phyloP scores from a whole-genome alignment of 768 basidiomycete species.

The Fomitopsis pulvina region DNA sequence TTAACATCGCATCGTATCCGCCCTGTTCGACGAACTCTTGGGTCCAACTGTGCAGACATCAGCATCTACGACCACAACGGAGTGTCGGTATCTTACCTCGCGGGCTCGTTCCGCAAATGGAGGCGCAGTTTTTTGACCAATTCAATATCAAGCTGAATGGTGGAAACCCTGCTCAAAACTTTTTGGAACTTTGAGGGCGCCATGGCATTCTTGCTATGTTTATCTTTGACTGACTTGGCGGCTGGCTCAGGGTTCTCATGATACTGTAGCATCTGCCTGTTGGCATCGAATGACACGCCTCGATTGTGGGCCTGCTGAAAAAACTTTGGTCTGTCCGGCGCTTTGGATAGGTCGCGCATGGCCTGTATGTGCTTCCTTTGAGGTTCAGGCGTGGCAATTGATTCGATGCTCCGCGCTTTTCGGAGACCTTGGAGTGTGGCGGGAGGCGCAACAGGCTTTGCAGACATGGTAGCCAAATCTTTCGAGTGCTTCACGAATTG shows the following conservation, averaged over 20 bases:
- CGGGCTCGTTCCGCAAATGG: conserved; percentile 86
- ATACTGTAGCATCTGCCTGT: conserved; percentile 10
- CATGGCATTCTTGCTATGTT: conserved; percentile 29
- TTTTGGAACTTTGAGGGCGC: conserved; percentile 64
- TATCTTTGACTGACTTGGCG: conserved; percentile 43
- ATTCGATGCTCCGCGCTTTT: conserved; percentile 68
- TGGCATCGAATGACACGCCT: conserved; percentile 55
- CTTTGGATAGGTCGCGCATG: conserved; percentile 7
- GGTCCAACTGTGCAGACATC: conserved; percentile 62
- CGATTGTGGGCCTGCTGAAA: conserved; percentile 25
- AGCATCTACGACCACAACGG: background rate
- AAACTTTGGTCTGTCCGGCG: conserved; percentile 3
- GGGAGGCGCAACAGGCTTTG: conserved; percentile 25
- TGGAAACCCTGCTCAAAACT: conserved; percentile 60
- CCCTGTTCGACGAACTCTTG: conserved; percentile 76
- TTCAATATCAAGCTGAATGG: conserved; percentile 76
- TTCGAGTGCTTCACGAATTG: conserved; percentile 88
- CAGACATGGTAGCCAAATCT: conserved; percentile 41
- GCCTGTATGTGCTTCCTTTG: conserved; percentile 15
- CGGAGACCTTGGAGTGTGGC: conserved; percentile 53
- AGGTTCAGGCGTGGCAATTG: conserved; percentile 48
- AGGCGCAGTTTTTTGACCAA: conserved; percentile 82
- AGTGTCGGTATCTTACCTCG: conserved; percentile 43
- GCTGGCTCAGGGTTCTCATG: conserved; percentile 4
- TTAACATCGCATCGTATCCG: conserved; percentile 81